Base-by-base conservation (phyloP, 2,329 filamentous ascomycete genomes). In the Colletotrichum sojae region DNA sequence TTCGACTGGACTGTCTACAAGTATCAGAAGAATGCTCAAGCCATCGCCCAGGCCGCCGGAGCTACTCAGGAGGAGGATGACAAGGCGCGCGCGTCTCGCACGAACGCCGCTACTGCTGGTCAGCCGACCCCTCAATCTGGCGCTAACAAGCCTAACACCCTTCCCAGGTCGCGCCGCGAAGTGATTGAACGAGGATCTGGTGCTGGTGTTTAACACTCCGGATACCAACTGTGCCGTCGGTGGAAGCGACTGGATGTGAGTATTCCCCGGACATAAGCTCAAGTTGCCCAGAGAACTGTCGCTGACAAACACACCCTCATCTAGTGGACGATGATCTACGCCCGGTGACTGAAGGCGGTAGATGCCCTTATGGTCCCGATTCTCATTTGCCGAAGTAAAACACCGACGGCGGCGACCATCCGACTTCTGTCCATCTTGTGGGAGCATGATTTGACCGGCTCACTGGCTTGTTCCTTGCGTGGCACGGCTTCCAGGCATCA, bases 1-100 rank as follows among this genome's bases (percentile, higher is more conserved):
- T 99, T 99, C 78, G 96, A 99, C 85, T 99, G 96, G 96, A 99
- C 96, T 70, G 96, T 98, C 78, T 98, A 98, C 90, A 98, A 98
- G 88, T 98, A 98, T 88, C 95, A 98, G 89, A 98, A 98, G 91
- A 98, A 98, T 77, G 95, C 95, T 63, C 94, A 97, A 85, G 70
- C 70, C 43, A 97, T 97, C 81, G 93, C 94, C 75, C 92, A 95
- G 82, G 93, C 92, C 75, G 91, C 90, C 73, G 91, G 88, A 74
- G 67, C 67, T 46, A 70, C 56, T 53, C 89, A 88, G 74, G 92
- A 94, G 73, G 90, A 90, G 48, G 92, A 94, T 18, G 93, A 96
- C 77, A 94, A 95, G 84, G 86, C 88, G 73, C 89, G 89, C 75
- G 90, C 90, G 79, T 88, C 87, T 76, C 90, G 90, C 78, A 89